Evolutionary conservation across 2,329 filamentous ascomycete genomes (phyloP).

Genomic region (Tolypocladium ophioglossoides): DNA sequence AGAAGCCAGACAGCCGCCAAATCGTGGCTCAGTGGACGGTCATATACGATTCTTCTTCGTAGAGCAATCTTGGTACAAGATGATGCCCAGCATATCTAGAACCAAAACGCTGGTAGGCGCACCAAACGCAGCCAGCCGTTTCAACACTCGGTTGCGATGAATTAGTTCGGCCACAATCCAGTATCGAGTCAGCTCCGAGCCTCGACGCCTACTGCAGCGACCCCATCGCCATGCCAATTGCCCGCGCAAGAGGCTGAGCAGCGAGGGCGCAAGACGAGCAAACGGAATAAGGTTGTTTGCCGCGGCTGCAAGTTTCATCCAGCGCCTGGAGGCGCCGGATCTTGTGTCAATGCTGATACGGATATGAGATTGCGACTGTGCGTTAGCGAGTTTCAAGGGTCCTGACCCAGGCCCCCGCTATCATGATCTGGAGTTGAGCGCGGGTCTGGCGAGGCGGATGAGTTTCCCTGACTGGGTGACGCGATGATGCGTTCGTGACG

Average conservation of each 20-base stretch:
- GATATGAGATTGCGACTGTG: constrained; percentile 36
- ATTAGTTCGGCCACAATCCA: not conserved
- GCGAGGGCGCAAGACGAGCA: not conserved
- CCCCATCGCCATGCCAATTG: not conserved
- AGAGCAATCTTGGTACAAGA: not conserved
- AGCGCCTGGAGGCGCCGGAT: not conserved
- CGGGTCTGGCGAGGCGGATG: not conserved
- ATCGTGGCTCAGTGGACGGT: not conserved
- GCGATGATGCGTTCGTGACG: not conserved
- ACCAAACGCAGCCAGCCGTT: not conserved
- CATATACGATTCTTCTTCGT: not conserved
- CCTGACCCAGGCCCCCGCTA: constrained; percentile 10
- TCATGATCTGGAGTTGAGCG: not conserved
- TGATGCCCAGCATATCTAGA: not conserved
- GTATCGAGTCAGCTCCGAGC: not conserved
- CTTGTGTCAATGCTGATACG: constrained; percentile 30
- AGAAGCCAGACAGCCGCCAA: not conserved
- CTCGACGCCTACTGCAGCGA: too few species aligned
- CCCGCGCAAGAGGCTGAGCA: not conserved
- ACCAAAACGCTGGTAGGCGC: not conserved
- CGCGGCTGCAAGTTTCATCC: constrained; percentile 5
- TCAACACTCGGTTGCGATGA: not conserved
- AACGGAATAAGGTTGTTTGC: constrained; percentile 8
- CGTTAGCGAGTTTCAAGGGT: constrained; percentile 45
- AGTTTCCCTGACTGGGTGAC: not conserved